These are phyloP conservation scores for Zymoseptoria crescenta DNA, from an alignment of 2,329 filamentous ascomycete genomes.

Conservation along the genomic window DNA sequence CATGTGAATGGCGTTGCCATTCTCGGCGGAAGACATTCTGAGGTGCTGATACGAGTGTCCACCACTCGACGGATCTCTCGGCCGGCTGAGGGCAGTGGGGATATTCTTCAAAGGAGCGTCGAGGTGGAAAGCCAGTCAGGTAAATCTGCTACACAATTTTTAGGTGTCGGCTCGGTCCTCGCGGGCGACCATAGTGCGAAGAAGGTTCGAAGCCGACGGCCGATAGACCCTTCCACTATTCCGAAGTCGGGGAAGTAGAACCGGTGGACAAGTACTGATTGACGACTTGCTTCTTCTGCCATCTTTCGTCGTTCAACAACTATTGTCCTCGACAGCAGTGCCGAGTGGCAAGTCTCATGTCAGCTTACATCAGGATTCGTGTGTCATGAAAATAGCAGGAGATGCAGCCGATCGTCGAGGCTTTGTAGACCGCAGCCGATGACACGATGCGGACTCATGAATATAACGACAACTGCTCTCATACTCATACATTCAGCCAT, in stretches of 20 bases:
- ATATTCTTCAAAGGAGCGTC: not conserved
- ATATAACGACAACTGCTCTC: not conserved
- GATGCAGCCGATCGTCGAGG: not conserved
- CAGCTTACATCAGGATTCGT: not conserved
- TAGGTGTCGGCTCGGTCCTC: not conserved
- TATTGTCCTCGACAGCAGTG: not conserved
- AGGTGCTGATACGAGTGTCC: not conserved
- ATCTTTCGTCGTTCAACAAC: not conserved
- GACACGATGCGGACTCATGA: not conserved
- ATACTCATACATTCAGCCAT: not conserved
- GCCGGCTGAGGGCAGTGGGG: not conserved
- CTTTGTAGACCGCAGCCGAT: not conserved
- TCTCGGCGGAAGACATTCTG: not conserved
- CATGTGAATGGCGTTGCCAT: not conserved
- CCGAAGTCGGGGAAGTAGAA: too few species aligned
- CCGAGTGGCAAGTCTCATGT: not conserved
- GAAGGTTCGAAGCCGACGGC: not conserved
- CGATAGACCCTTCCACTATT: not conserved
- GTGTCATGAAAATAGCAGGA: not conserved
- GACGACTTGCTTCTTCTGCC: not conserved
- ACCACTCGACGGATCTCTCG: not conserved
- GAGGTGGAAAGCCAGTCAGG: not conserved
- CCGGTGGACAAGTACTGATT: not conserved
- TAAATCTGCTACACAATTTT: not conserved
- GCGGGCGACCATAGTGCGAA: not conserved